phyloP scores from a whole-genome alignment of 2,329 filamentous ascomycete genomes.

The Talaromyces sp. region DNA sequence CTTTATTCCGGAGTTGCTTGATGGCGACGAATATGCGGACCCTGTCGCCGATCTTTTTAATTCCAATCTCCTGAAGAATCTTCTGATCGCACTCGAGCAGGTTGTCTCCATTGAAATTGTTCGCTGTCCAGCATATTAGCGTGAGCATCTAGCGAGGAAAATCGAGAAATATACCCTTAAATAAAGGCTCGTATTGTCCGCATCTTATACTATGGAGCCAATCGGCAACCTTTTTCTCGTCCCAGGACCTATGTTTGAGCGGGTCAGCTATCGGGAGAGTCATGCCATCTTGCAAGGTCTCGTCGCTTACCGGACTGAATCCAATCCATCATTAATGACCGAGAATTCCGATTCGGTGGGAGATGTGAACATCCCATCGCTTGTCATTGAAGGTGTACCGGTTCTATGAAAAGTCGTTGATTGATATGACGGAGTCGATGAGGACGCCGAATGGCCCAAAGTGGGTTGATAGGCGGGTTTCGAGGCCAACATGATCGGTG shows the following conservation, averaged over 20 bases:
- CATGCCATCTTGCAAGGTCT: not conserved
- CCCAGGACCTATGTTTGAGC: constrained; percentile 60
- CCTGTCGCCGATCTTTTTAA: constrained; percentile 95
- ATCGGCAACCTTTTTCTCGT: constrained; percentile 85
- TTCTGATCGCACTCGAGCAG: constrained; percentile 95
- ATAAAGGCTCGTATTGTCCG: constrained; percentile 86
- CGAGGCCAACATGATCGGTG: constrained; percentile 38
- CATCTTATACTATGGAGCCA: constrained; percentile 91
- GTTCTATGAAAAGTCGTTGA: constrained; percentile 29
- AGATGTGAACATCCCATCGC: constrained; percentile 59
- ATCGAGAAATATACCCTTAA: constrained; percentile 55
- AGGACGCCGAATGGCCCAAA: constrained; percentile 31
- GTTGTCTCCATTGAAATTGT: constrained; percentile 97
- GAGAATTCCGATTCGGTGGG: constrained; percentile 93
- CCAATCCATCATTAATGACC: constrained; percentile 67
- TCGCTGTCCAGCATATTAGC: constrained; percentile 47
- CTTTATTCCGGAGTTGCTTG: constrained; percentile 75
- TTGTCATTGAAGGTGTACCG: constrained; percentile 27
- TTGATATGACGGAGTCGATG: constrained; percentile 34
- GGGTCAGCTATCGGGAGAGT: constrained; percentile 21
- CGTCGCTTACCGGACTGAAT: constrained; percentile 64
- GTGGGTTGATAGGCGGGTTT: constrained; percentile 38
- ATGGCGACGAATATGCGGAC: constrained; percentile 85
- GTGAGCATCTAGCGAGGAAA: not conserved
- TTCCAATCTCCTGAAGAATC: constrained; percentile 94